These are phyloP conservation scores for Spiromastix sp. DNA, from an alignment of 2,329 filamentous ascomycete species.

Conservation along the genomic window DNA sequence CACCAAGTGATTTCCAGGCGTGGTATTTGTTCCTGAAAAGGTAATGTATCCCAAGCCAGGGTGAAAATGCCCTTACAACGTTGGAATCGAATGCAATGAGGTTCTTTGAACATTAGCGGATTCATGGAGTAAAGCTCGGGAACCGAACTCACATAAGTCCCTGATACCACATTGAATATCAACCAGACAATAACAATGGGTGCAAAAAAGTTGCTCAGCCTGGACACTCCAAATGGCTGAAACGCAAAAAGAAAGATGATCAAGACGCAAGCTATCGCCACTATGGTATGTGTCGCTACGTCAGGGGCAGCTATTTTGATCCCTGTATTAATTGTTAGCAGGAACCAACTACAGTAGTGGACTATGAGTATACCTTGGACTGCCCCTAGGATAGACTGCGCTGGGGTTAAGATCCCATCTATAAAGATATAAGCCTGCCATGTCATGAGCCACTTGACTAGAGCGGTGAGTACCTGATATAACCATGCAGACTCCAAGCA, in stretches of 20 bases:
- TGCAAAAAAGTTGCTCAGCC: conserved; percentile 32
- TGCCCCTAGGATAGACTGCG: conserved; percentile 47
- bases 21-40: conserved; percentile 39
- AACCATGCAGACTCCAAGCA: conserved; percentile 44
- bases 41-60: conserved; percentile 39
- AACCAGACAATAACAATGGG: conserved; percentile 50
- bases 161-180: conserved; percentile 40
- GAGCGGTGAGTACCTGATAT: conserved; percentile 28
- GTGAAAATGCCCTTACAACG: conserved; percentile 44
- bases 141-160: conserved; percentile 35
- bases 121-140: neutral
- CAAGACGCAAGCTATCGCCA: conserved; percentile 10
- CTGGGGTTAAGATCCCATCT: conserved; percentile 47
- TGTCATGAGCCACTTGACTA: neutral
- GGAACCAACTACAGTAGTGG: neutral
- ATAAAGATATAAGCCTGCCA: neutral
- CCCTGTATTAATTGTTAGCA: conserved; percentile 5
- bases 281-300: conserved; percentile 8
- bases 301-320: conserved; percentile 11
- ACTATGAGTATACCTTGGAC: conserved; percentile 34
- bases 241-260: conserved; percentile 43
- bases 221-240: conserved; percentile 45
- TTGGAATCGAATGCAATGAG: conserved; percentile 35
- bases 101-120: conserved; percentile 22
- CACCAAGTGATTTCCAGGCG: conserved; percentile 47